Base-by-base conservation (phyloP, 2,329 filamentous ascomycete species). In the Aaosphaeria arxii region DNA sequence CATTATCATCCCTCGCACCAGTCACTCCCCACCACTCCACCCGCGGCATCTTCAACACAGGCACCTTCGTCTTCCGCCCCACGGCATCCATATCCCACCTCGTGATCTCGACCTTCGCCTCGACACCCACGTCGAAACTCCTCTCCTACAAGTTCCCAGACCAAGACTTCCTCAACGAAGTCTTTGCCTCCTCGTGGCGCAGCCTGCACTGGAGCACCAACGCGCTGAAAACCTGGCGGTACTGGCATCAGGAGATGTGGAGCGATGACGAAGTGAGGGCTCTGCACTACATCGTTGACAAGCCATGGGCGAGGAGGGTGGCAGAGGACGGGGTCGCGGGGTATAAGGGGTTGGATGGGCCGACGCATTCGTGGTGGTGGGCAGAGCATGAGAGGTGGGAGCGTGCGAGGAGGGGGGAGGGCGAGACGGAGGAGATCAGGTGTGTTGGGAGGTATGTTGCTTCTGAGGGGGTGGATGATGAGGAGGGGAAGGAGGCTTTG, bases 221-320 rank as follows among this genome's bases (percentile, higher is more conserved):
- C 53, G 78, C 77, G 3, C 61, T 81, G 7, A 81, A 80, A 61
- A 81, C 77, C 7, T 77, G 75, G 72, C 63, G 73, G 32, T 79
- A 80, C 57, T 78, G 77, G 75, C 78, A 81, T 54, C 47, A 62
- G 5, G 71, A 74, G 33, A 73, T 80, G 24, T 81, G 78, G 78
- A 63, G 67, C 4, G 77, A 80, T 49, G 70, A 72, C 2, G 69
- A 74, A 30, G 73, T 81, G 4, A 65, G 72, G 0, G 73, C 74
- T 6, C 48, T 80, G 43, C 78, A 81, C 54, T 81, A 80, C 46
- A 79, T 81, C 47, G 77, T 80, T 5, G 77, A 81, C 53, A 81
- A 81, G 63, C 79, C 78, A 11, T 81, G 78, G 79, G 70, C 73
- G 35, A 69, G 65, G 44, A 66, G 72, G 13, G 64, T 77, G 4